Evolutionary conservation across 2,329 filamentous ascomycete genomes (phyloP).

Genomic region (Aspergillus ustus): DNA sequence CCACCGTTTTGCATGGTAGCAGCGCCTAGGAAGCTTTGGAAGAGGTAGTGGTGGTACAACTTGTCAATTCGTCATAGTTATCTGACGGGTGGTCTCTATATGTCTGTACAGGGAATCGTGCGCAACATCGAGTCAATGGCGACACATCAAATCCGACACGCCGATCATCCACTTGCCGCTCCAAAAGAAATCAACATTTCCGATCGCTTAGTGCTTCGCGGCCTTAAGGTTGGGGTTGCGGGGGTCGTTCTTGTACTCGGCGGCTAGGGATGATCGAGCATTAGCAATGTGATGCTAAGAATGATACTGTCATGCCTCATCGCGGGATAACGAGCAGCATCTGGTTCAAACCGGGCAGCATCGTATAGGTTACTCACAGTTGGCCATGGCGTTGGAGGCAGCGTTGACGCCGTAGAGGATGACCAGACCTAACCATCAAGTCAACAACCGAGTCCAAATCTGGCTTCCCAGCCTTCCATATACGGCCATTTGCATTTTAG

Average conservation of each 20-base stretch:
- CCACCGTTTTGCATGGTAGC: not conserved
- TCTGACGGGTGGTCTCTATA: conserved; percentile 42
- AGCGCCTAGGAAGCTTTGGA: not conserved
- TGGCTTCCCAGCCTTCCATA: not conserved
- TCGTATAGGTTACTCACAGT: conserved; percentile 64
- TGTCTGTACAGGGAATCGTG: conserved; percentile 45
- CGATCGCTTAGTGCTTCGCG: conserved; percentile 40
- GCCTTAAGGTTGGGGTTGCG: conserved; percentile 65
- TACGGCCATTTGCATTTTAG: not conserved
- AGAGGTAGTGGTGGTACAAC: conserved; percentile 41
- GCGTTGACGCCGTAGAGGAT: conserved; percentile 93
- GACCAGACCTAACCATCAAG: conserved; percentile 66
- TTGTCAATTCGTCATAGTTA: conserved; percentile 44
- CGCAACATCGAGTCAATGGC: conserved; percentile 32
- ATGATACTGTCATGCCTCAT: not conserved
- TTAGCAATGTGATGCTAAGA: conserved; percentile 24
- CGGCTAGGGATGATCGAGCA: conserved; percentile 60
- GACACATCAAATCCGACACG: conserved; percentile 27
- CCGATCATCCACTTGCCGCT: conserved; percentile 23
- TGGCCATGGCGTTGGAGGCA: conserved; percentile 74
- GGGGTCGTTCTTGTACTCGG: conserved; percentile 96
- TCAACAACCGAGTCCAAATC: conserved; percentile 31
- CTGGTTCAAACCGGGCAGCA: not conserved
- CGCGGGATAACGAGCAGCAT: not conserved
- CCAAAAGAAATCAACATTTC: conserved; percentile 24